A percentile compares a stretch with the other conserved stretches of the same genome.
These are phyloP conservation scores for Alternaria brassicicola DNA, from an alignment of 2,329 filamentous ascomycete species.

Conservation along the genomic window DNA sequence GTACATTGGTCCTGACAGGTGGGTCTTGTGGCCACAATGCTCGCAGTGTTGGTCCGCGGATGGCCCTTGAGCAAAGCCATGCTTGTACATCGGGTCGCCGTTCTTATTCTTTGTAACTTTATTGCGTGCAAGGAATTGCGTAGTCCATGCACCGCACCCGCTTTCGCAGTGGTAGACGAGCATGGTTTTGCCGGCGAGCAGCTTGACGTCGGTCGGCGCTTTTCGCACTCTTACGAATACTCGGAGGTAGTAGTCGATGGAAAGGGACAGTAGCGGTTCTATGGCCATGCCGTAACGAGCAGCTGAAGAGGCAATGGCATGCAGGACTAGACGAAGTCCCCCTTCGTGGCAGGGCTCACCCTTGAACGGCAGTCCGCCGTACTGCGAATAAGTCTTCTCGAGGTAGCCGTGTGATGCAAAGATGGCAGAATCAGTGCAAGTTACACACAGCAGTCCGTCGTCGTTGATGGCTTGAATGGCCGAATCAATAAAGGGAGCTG, in stretches of 20 bases:
- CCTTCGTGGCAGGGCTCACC: constrained; percentile 86
- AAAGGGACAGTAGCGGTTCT: constrained; percentile 88
- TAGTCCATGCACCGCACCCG: constrained; percentile 91
- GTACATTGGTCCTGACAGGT: constrained; percentile 94
- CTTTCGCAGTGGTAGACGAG: constrained; percentile 86
- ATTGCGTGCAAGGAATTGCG: constrained; percentile 76
- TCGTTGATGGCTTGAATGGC: constrained; percentile 87
- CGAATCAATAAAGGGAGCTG: constrained; percentile 88
- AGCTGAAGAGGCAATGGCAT: constrained; percentile 79
- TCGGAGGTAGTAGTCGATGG: constrained; percentile 93
- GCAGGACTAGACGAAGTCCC: constrained; percentile 82
- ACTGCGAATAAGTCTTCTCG: constrained; percentile 93
- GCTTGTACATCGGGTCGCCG: constrained; percentile 73
- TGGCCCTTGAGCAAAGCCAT: constrained; percentile 74
- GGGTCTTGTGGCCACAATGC: constrained; percentile 86
- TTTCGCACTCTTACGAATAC: constrained; percentile 84
- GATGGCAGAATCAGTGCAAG: constrained; percentile 93
- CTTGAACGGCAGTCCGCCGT: constrained; percentile 87
- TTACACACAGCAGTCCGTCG: constrained; percentile 90
- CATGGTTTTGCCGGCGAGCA: constrained; percentile 90
- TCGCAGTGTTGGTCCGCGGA: constrained; percentile 70
- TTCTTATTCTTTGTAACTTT: constrained; percentile 72
- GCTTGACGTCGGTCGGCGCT: constrained; percentile 86
- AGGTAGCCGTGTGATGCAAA: constrained; percentile 94
- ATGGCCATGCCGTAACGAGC: constrained; percentile 86